Percentiles rank a stretch among this genome's conserved stretches.
These are phyloP conservation scores for Phytopythium chamaehyphon DNA, from an alignment of 352 stramenopile species.

Conservation along the genomic window DNA sequence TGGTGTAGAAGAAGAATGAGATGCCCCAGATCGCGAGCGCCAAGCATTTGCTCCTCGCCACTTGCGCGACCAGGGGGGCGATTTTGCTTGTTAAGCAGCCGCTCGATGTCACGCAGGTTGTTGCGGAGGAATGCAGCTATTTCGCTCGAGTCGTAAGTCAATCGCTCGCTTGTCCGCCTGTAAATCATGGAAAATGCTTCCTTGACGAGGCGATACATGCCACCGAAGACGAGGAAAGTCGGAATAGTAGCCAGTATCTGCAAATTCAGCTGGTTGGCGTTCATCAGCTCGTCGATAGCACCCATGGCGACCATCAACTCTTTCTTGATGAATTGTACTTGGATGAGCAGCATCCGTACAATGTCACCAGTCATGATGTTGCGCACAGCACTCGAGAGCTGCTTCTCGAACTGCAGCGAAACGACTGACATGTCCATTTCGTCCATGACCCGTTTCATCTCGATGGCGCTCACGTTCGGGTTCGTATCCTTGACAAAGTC, in stretches of 20 bases:
- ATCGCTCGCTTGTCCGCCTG: slow-evolving; percentile 68
- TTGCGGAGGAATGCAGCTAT: slow-evolving; percentile 75
- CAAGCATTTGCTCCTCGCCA: slow-evolving; percentile 35
- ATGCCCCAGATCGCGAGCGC: slow-evolving; percentile 63
- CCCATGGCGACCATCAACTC: slow-evolving; percentile 87
- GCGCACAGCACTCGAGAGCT: slow-evolving; percentile 51
- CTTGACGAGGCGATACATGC: slow-evolving; percentile 58
- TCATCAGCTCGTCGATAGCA: slow-evolving; percentile 85
- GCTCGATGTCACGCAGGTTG: slow-evolving; percentile 80
- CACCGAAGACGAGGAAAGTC: slow-evolving; percentile 75
- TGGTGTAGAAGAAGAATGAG: slow-evolving; percentile 75
- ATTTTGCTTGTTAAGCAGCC: slow-evolving; percentile 83
- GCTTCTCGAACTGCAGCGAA: slow-evolving; percentile 69
- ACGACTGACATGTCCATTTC: slow-evolving; percentile 78
- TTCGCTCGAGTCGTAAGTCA: slow-evolving; percentile 76
- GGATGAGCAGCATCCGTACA: slow-evolving; percentile 84
- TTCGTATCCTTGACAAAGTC: slow-evolving; percentile 80
- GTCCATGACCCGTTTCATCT: slow-evolving; percentile 50
- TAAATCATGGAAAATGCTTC: slow-evolving; percentile 66
- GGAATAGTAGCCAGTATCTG: slow-evolving; percentile 83
- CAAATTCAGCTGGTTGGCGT: slow-evolving; percentile 84
- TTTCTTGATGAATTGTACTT: slow-evolving; percentile 89
- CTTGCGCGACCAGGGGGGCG: slow-evolving; percentile 7
- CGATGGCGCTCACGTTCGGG: slow-evolving; percentile 27
- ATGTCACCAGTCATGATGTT: slow-evolving; percentile 85